Evolutionary conservation across 331 rosid species (phyloP), one percentile per base, ranked within the genome.

Genomic region (Quercus lobata): DNA sequence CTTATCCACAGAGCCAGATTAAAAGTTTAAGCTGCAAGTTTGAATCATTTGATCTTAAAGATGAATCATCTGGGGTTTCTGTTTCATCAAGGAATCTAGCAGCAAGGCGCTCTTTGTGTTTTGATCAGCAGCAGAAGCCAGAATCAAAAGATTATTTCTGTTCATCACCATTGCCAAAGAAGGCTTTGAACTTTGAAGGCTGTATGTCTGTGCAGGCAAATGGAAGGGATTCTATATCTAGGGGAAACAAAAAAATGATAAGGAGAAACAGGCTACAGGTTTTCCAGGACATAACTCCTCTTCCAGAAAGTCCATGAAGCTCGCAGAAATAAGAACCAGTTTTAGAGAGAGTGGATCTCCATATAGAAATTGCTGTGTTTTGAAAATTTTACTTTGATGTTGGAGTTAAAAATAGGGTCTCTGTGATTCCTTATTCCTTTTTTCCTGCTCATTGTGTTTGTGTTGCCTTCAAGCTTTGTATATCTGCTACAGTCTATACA

Each of bases 241-340:
- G 73, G 63, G 88, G 84, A 69, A 81, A 79, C 21, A 29, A 79
- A 66, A 82, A 49, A 57, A 58, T 65, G 19, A 46, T 49, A 17
- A 85, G 93, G 79, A 86, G 97, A 81, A 86, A 80, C 79, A 83
- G 95, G 83, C 62, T 91, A 84, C 88, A 88, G 81, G 89, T 86
- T 62, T 91, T 91, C 77, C 84, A 82, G 78, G 89, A 88, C 66
- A 88, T 88, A 18, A 89, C 90, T 57, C 81, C 66, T 74, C 72
- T 63, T n/a, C 82, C 34, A 52, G 80, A 68, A 29, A 79, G 69
- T 68, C 87, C 88, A 27, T 71, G 89, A 88, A 10, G 37, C 83
- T 73, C 6, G 30, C 83, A 60, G 71, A 70, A 72, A 57, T 62
- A 29, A 34, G 77, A 30, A 61, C 34, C 83, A 80, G 61, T 53